Evolutionary conservation across 257 asterid genomes (phyloP), one percentile per base, ranked within the genome.

Genomic region (Anisodus acutangulus): DNA sequence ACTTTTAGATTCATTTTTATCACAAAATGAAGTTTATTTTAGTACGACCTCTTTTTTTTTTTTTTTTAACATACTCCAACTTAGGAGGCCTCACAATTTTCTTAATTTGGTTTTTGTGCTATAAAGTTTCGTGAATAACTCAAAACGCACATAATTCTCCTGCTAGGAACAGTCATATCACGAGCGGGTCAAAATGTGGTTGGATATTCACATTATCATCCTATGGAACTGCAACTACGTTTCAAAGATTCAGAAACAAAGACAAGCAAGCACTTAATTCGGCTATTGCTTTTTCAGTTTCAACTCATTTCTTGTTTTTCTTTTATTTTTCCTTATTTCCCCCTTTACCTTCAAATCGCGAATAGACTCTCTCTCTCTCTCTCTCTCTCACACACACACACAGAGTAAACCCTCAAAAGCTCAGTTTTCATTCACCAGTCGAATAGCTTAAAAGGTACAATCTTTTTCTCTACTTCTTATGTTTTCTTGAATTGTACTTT

Each of bases 231-330:
- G 43, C 80, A 47, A 51, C 12, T 76, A 35, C 63, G 81, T 51
- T 76, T 51, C 63, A 3, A 76, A 76, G 81, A 26, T 76, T 76
- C 47, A 19, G 43, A 49, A 53, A 51, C 9, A 35, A 54, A 66
- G 86, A 84, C 85, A 82, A 45, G n/a, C 85, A 79, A 58, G 58
- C 67, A 11, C 47, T 82, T 78, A 45, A 79, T 82, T 64, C 69
- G 72, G 84, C 83, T 41, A 17, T 51, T 84, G 31, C 37, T 79
- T 47, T 63, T 66, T 12, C 26, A 26, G 54, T 70, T 63, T 81
- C 26, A 83, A 83, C 72, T 71, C 80, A 83, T 80, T 76, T 76
- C 17, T 11, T 31, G 17, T 16, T 51, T 76, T 72, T 84, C 71
- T 22, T 63, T 72, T 84, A 64, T 22, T 63, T 64, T 47, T 16